Base-by-base conservation (phyloP, 2,329 filamentous ascomycete genomes). In the Tolypocladium inflatum region DNA sequence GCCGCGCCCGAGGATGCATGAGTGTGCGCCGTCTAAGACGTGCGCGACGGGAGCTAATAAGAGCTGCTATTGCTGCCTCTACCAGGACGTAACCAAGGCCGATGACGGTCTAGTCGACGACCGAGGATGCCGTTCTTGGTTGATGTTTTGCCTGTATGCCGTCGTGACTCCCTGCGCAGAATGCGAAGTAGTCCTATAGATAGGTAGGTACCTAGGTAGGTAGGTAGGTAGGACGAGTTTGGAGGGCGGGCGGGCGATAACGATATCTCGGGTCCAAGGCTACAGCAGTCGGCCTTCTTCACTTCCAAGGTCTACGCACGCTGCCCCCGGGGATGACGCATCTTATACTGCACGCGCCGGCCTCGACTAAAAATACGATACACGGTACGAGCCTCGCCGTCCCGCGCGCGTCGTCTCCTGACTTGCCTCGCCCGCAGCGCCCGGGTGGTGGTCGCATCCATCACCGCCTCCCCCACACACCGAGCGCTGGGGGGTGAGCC, bases 401-500 rank as follows among this genome's bases (percentile, higher is more conserved):
- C 50, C 54, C 50, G 54, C 38, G 54, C 45, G 45, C 54, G 30
- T 54, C 51, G 58, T 59, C 58, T 55, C 39, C 58, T 59, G 58
- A 59, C 58, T 59, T 21, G 55, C 19, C 50, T 54, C 30, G 57
- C 26, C 48, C 39, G 21, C 56, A 13, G 11, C 17, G 38, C 43
- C 7, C 26, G 53, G 23, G 55, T 57, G 50, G 55, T 59, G 55
- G 55, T 59, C 41, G 57, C 55, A 55, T 59, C 57, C 57, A 53
- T 51, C 35, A n/a, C 39, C 38, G n/a, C 13, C 23, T 55, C 43
- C 35, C 51, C 26, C 52, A 53, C 45, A 53, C 60, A 57, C 57
- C 15, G 21, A 15, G 13, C 35, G 17, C 45, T 58, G 61, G 59
- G 63, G 63, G 64, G 66, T 63, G 67, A 61, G 61, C 43, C 59